Conservation (phyloP, 805 yeast genomes). For the Yamadazyma paraphyllophila region DNA sequence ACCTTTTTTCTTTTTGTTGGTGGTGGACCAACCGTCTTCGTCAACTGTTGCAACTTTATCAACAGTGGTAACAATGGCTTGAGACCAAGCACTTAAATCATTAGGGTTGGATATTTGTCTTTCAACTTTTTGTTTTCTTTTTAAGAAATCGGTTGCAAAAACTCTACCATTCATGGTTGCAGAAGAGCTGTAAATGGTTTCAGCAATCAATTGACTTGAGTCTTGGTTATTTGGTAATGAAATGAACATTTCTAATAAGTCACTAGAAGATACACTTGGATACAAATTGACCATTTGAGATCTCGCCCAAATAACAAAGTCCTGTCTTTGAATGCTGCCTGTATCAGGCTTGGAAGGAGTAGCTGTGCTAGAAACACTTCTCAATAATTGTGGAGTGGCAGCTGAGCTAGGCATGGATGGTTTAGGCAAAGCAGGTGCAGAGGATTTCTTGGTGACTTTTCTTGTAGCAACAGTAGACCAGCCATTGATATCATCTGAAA, state of each 20-base stretch:
- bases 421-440: constrained; percentile 14
- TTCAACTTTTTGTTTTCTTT: constrained; percentile 74
- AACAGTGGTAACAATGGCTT: constrained; percentile 53
- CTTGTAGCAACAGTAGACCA: constrained; percentile 50
- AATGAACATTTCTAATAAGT: constrained; percentile 73
- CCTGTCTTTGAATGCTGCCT: constrained; percentile 41
- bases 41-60: constrained; percentile 37
- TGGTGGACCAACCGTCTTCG: constrained; percentile 49
- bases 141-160: constrained; percentile 86
- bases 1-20: constrained; percentile 39
- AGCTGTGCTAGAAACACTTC: constrained; percentile 34
- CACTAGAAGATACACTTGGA: constrained; percentile 73
- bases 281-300: constrained; percentile 63
- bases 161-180: constrained; percentile 92
- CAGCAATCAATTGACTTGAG: constrained; percentile 83
- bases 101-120: constrained; percentile 34
- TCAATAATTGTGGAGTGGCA: constrained; percentile 34
- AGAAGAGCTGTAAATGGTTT: constrained; percentile 84
- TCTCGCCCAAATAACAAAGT: constrained; percentile 72
- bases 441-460: constrained; percentile 27
- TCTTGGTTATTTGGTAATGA: constrained; percentile 73
- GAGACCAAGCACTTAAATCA: constrained; percentile 63
- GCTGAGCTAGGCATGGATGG: constrained; percentile 18
- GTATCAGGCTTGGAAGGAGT: constrained; percentile 17
- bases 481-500: constrained; percentile 26